phyloP scores from a whole-genome alignment of 2,329 filamentous ascomycete genomes.

The Pseudopyricularia javanii region DNA sequence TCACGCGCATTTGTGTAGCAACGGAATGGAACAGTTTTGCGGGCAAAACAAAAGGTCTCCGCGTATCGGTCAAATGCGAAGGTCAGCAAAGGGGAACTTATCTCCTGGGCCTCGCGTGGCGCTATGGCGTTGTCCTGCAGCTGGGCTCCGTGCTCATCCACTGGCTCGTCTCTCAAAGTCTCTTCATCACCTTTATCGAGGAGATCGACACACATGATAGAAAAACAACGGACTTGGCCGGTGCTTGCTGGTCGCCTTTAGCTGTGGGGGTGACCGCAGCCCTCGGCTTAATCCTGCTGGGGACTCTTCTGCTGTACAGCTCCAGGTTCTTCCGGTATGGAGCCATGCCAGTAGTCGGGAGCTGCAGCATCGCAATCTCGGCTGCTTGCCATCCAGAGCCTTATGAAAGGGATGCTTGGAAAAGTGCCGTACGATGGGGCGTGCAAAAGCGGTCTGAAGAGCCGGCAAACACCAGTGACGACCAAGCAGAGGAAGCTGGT shows the following conservation, averaged over 20 bases:
- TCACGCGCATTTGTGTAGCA: slow-evolving; percentile 7
- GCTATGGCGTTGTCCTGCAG: slow-evolving; percentile 17
- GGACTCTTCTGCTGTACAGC: background rate
- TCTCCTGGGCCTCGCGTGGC: slow-evolving; percentile 30
- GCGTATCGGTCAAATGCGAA: background rate
- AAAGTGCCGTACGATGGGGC: background rate
- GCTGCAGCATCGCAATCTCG: slow-evolving; percentile 18
- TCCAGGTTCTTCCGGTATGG: background rate
- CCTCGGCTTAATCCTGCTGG: background rate
- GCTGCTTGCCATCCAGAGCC: slow-evolving; percentile 13
- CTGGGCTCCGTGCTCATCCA: background rate
- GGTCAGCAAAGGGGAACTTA: slow-evolving; percentile 16
- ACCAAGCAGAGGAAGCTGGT: background rate
- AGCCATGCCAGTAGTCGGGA: slow-evolving; percentile 18
- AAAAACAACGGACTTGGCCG: too few relatives aligned
- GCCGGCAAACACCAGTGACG: background rate
- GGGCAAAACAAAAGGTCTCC: background rate
- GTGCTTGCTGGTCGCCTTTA: background rate
- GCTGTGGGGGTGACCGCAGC: background rate
- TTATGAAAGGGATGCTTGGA: background rate
- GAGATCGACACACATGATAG: background rate
- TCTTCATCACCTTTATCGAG: background rate
- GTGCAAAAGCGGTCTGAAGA: background rate
- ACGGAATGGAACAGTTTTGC: background rate
- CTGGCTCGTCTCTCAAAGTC: background rate